These are phyloP conservation scores for Cyberlindnera veronae DNA, from an alignment of 805 yeast genomes.

Conservation along the genomic window DNA sequence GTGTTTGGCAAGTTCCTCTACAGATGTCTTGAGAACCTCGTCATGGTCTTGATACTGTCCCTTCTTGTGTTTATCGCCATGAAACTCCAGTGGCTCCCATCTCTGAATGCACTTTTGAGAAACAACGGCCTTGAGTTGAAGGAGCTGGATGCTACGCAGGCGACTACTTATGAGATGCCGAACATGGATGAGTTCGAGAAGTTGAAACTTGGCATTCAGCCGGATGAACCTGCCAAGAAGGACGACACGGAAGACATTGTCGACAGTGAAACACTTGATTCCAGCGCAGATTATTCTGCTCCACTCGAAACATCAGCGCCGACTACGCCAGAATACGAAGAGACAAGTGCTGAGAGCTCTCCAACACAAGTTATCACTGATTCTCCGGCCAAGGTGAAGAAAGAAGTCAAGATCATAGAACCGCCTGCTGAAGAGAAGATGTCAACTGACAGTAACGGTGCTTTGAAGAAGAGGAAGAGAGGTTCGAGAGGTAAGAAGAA, in stretches of 20 bases:
- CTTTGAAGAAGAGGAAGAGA: constrained; percentile 65
- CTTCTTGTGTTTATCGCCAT: constrained; percentile 28
- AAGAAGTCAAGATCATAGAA: constrained; percentile 28
- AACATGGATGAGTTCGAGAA: constrained; percentile 2
- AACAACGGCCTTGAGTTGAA: constrained; percentile 32
- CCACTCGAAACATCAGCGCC: no score
- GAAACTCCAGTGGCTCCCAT: constrained; percentile 32
- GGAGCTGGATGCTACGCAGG: constrained; percentile 14
- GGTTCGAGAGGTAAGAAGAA: constrained; percentile 78
- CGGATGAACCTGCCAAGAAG: not conserved
- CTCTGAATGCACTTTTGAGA: constrained; percentile 29
- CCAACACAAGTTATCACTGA: constrained; percentile 1
- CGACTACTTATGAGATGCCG: constrained; percentile 11
- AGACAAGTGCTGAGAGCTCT: not conserved
- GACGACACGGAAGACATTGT: not conserved
- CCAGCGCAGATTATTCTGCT: no score
- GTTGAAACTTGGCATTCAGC: constrained; percentile 2
- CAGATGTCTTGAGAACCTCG: constrained; percentile 37
- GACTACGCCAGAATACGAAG: not conserved
- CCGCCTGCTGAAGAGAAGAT: constrained; percentile 24
- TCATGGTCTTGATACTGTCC: constrained; percentile 32
- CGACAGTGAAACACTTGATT: no score
- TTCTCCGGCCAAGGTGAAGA: constrained; percentile 10
- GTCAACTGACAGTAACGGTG: constrained; percentile 20
- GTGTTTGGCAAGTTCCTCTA: constrained; percentile 30